Evolutionary conservation across 345 rosid genomes (phyloP).

Genomic region (Eutrema yunnanense): DNA sequence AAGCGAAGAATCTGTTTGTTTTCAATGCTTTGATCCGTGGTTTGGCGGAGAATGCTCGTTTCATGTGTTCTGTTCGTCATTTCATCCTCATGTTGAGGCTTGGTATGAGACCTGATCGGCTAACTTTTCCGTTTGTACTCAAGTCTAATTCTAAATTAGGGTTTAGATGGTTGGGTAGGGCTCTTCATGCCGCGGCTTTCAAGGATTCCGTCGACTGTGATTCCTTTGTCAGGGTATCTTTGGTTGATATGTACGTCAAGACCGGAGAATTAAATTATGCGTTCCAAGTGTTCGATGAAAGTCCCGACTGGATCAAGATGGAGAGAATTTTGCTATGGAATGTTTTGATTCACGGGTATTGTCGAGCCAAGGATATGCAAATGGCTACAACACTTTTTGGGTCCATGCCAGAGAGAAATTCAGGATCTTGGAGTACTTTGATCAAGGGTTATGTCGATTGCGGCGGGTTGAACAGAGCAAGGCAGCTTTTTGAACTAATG

Average conservation of each 20-base stretch:
- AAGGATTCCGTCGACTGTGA: conserved; percentile 41
- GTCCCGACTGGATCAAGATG: conserved; percentile 36
- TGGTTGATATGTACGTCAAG: conserved; percentile 54
- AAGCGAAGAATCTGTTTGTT: conserved; percentile 38
- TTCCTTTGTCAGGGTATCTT: conserved; percentile 40
- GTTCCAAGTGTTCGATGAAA: conserved; percentile 53
- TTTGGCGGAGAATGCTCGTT: conserved; percentile 34
- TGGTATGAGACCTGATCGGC: conserved; percentile 39
- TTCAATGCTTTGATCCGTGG: conserved; percentile 62
- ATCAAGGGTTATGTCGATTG: conserved; percentile 45
- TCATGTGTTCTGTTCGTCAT: conserved; percentile 33
- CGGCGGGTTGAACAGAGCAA: conserved; percentile 38
- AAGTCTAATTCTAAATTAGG: conserved; percentile 36
- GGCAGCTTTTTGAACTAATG: conserved; percentile 40
- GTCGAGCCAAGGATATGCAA: conserved; percentile 37
- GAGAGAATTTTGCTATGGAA: conserved; percentile 50
- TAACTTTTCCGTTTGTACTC: conserved; percentile 52
- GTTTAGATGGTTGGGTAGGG: conserved; percentile 31
- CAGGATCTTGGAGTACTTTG: conserved; percentile 55
- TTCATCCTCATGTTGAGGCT: conserved; percentile 46
- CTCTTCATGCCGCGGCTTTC: conserved; percentile 38
- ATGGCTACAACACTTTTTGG: conserved; percentile 45
- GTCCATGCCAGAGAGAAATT: conserved; percentile 43
- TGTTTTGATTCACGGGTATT: conserved; percentile 55
- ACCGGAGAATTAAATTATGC: conserved; percentile 28